Evolutionary conservation across 2,329 filamentous ascomycete genomes (phyloP).

Genomic region (Leptosphaerulina australis): DNA sequence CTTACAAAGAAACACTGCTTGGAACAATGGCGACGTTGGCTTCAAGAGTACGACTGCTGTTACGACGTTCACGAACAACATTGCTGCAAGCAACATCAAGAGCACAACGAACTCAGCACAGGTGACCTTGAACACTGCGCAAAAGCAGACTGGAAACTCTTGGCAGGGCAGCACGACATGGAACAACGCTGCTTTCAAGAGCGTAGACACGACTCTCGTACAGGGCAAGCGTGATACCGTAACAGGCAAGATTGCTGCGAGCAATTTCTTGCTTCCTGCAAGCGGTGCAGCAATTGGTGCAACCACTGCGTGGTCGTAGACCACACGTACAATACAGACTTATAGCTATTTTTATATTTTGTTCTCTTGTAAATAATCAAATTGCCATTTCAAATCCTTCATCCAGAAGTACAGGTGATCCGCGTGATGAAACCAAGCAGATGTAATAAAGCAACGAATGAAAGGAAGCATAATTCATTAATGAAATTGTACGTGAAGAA

Average conservation of each 20-base stretch:
- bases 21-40: conserved; percentile 53
- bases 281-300: conserved; percentile 50
- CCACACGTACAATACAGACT: background rate
- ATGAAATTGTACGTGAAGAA: too few relatives aligned
- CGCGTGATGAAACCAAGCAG: too few relatives aligned
- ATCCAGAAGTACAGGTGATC: too few relatives aligned
- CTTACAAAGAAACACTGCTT: conserved; percentile 54
- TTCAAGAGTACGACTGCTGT: conserved; percentile 48
- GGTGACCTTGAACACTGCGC: conserved; percentile 23
- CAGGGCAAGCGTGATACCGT: conserved; percentile 48
- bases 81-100: conserved; percentile 48
- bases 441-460: too few relatives aligned
- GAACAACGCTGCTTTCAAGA: conserved; percentile 51
- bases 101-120: conserved; percentile 26
- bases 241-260: conserved; percentile 49
- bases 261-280: conserved; percentile 52
- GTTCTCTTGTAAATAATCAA: background rate
- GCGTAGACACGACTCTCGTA: conserved; percentile 43
- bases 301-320: conserved; percentile 39
- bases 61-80: conserved; percentile 49
- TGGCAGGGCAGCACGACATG: conserved; percentile 51
- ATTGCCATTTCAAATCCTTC: background rate
- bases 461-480: too few relatives aligned
- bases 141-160: conserved; percentile 50
- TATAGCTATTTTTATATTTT: background rate